phyloP scores from a whole-genome alignment of 257 asterid genomes.

The Galeopsis tetrahit region DNA sequence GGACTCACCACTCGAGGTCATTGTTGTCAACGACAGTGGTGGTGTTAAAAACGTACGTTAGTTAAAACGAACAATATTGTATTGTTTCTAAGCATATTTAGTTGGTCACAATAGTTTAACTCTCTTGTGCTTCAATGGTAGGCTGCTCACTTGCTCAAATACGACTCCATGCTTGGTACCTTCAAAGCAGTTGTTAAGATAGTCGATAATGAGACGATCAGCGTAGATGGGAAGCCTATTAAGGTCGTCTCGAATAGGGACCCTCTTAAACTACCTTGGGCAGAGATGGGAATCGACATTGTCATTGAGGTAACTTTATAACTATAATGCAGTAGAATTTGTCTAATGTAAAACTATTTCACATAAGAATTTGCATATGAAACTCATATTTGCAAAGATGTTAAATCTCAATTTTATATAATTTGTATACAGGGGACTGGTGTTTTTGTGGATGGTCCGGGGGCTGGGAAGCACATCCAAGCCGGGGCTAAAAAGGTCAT shows the following conservation, averaged over 20 bases:
- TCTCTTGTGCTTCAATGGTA: slow-evolving; percentile 33
- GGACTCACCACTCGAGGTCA: slow-evolving; percentile 88
- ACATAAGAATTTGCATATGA: not conserved
- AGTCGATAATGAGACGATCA: slow-evolving; percentile 78
- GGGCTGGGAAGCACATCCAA: slow-evolving; percentile 97
- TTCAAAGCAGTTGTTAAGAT: slow-evolving; percentile 88
- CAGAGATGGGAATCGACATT: slow-evolving; percentile 89
- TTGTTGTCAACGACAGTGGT: slow-evolving; percentile 87
- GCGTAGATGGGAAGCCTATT: slow-evolving; percentile 83
- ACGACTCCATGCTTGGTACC: slow-evolving; percentile 91
- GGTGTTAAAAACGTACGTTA: slow-evolving; percentile 86
- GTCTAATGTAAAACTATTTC: not conserved
- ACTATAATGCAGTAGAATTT: not conserved
- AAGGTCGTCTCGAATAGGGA: slow-evolving; percentile 87
- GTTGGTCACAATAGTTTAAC: not conserved
- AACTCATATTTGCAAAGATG: not conserved
- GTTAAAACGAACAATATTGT: slow-evolving; percentile 21
- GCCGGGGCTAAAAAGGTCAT: slow-evolving; percentile 98
- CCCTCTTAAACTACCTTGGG: slow-evolving; percentile 96
- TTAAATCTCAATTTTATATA: not conserved
- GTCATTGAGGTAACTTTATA: slow-evolving; percentile 67
- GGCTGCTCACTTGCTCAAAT: slow-evolving; percentile 94
- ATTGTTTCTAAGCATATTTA: too few relatives aligned
- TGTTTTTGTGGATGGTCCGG: slow-evolving; percentile 94
- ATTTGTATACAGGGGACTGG: slow-evolving; percentile 72